These are phyloP conservation scores for Nicotiana sylvestris DNA, from an alignment of 257 asterid genomes.

Conservation along the genomic window DNA sequence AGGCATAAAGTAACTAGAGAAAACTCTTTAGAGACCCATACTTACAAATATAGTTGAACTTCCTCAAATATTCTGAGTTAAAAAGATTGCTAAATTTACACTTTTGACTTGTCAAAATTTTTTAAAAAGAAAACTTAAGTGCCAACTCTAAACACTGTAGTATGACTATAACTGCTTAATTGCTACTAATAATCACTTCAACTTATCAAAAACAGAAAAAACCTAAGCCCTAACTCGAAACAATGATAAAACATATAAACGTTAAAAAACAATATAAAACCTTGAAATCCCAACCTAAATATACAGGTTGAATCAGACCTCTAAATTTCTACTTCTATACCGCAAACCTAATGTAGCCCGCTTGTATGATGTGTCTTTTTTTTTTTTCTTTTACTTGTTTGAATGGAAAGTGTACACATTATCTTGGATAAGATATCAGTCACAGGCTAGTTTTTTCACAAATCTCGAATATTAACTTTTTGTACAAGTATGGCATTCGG, in stretches of 20 bases:
- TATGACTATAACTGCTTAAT: background rate
- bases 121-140: background rate
- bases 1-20: background rate
- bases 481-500: background rate
- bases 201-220: background rate
- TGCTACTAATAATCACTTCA: background rate
- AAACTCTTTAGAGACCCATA: background rate
- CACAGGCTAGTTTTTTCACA: background rate
- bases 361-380: background rate
- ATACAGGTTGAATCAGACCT: background rate
- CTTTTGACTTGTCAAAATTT: too few species aligned
- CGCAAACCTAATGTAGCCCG: background rate
- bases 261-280: background rate
- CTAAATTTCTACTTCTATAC: background rate
- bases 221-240: background rate
- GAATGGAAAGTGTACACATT: background rate
- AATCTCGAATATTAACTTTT: background rate
- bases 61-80: background rate
- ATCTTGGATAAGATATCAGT: background rate
- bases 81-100: background rate
- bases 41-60: background rate
- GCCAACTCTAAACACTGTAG: background rate
- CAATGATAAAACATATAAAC: background rate
- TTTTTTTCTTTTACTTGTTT: background rate
- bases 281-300: background rate